These are phyloP conservation scores for Fraxinus americana DNA, from an alignment of 257 asterid genomes.

Conservation along the genomic window DNA sequence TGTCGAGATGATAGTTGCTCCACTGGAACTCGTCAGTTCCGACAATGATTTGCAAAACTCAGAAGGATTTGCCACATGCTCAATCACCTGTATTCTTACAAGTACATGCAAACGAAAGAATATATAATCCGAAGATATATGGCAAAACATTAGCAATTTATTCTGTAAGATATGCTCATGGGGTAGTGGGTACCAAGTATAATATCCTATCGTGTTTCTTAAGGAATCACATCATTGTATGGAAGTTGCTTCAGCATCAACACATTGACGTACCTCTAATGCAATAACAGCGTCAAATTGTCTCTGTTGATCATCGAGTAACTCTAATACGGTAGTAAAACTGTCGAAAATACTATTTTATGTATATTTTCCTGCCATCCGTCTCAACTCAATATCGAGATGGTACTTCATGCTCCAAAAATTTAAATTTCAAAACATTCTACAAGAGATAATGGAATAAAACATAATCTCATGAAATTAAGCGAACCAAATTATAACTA, in stretches of 20 bases:
- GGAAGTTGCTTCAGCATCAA: constrained; percentile 13
- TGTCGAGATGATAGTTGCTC: constrained; percentile 86
- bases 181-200: not conserved
- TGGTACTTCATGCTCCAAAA: no score
- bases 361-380: no score
- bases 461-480: no score
- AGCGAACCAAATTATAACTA: no score
- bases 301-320: constrained; percentile 13
- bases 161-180: constrained; percentile 5
- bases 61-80: constrained; percentile 89
- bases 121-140: not conserved
- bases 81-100: constrained; percentile 52
- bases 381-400: no score
- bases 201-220: not conserved
- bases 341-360: no score
- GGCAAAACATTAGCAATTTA: constrained; percentile 1
- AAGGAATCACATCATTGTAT: not conserved
- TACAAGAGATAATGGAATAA: no score
- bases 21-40: constrained; percentile 60
- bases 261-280: constrained; percentile 65
- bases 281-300: constrained; percentile 87
- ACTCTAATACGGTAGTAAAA: no score
- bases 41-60: constrained; percentile 91
- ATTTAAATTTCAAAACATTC: no score
- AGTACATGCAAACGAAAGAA: not conserved